Evolutionary conservation across 1,139 yeast species (phyloP).

Genomic region (Kurtzmaniella quercitrusa): DNA sequence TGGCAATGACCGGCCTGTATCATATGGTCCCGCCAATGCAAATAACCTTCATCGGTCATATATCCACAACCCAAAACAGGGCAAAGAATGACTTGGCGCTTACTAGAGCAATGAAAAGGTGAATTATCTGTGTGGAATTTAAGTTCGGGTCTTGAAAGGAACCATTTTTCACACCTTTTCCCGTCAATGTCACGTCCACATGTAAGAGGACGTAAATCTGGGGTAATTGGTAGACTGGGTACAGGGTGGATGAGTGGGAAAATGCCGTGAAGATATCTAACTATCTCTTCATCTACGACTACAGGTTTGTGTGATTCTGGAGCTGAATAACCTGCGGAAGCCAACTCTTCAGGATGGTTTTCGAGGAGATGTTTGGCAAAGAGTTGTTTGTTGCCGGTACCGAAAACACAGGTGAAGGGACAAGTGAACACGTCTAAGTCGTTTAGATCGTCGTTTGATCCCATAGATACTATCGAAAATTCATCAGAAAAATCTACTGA

Average conservation of each 20-base stretch:
- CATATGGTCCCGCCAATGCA: conserved; percentile 31
- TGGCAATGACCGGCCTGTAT: conserved; percentile 17
- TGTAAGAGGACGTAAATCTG: conserved; percentile 16
- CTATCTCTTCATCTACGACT: conserved; percentile 11
- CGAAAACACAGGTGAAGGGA: conserved; percentile 29
- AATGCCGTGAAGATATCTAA: conserved; percentile 13
- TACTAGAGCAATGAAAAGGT: conserved; percentile 21
- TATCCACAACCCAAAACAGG: conserved; percentile 41
- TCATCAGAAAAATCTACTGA: conserved; percentile 4
- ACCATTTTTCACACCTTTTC: conserved; percentile 16
- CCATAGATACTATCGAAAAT: conserved; percentile 8
- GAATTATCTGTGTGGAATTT: conserved; percentile 17
- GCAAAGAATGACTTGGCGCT: conserved; percentile 31
- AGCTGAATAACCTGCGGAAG: conserved; percentile 30
- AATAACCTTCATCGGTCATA: conserved; percentile 35
- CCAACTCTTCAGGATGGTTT: conserved; percentile 21
- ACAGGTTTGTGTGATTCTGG: conserved; percentile 7
- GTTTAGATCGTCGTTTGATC: neutral
- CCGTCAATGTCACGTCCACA: conserved; percentile 11
- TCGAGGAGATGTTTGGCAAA: conserved; percentile 30
- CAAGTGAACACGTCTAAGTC: conserved; percentile 18
- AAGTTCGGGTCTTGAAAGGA: conserved; percentile 15
- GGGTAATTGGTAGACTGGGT: conserved; percentile 24
- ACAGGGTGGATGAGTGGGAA: conserved; percentile 26
- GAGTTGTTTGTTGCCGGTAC: conserved; percentile 27